phyloP scores from a whole-genome alignment of 2,329 filamentous ascomycete genomes.

The Colletotrichum eleusines region DNA sequence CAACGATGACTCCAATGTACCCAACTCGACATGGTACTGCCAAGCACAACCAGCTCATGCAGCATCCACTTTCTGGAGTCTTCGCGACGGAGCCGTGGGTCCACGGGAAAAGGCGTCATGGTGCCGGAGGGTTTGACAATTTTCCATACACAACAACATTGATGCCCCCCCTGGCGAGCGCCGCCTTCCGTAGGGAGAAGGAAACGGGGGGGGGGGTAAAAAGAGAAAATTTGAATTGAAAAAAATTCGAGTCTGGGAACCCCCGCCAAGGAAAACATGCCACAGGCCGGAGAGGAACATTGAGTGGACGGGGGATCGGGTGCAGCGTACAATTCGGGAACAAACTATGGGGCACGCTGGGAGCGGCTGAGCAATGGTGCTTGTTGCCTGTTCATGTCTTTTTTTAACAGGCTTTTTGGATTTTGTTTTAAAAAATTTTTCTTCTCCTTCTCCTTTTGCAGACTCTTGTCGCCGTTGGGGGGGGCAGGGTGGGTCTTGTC shows the following conservation, averaged over 20 bases:
- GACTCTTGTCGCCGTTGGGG: constrained; percentile 26
- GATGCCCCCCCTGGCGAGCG: constrained; percentile 8
- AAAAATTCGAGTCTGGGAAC: background rate
- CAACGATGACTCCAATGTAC: constrained; percentile 34
- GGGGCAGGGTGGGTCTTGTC: background rate
- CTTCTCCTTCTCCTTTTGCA: background rate
- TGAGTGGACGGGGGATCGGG: constrained; percentile 12
- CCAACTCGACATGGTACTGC: background rate
- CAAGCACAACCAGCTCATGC: constrained; percentile 9
- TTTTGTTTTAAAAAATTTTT: no score
- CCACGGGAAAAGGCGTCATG: constrained; percentile 36
- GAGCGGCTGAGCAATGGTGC: constrained; percentile 16
- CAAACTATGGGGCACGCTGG: background rate
- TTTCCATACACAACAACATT: constrained; percentile 15
- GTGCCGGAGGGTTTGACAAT: constrained; percentile 24
- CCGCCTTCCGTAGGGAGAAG: constrained; percentile 8
- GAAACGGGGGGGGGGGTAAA: no score
- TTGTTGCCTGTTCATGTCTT: background rate
- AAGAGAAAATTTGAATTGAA: background rate
- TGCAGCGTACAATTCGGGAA: constrained; percentile 26
- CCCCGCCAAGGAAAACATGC: constrained; percentile 17
- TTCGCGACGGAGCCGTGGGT: constrained; percentile 30
- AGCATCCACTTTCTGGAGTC: constrained; percentile 32
- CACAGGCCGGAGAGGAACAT: constrained; percentile 9
- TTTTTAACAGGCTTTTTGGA: no score